These are phyloP conservation scores for Setaria viridis DNA, from an alignment of 202 grass and related monocot species.

Conservation along the genomic window DNA sequence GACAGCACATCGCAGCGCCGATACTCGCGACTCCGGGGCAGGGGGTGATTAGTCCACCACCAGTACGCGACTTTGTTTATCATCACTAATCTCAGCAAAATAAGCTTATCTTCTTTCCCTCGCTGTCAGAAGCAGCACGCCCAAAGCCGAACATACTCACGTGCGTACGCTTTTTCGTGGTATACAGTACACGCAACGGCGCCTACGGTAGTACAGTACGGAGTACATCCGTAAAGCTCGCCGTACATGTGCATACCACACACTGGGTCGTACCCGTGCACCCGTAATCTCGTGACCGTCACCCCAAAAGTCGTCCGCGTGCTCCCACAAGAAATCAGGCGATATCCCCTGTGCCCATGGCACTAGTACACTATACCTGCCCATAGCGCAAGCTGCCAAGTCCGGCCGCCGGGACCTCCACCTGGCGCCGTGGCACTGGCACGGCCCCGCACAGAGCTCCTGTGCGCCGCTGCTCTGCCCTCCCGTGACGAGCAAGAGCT, in stretches of 20 bases:
- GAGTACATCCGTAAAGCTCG: not conserved
- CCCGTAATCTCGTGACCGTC: conserved; percentile 10
- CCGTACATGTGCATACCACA: not conserved
- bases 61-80: not conserved
- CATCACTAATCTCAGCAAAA: not conserved
- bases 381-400: not conserved
- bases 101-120: not conserved
- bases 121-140: not conserved
- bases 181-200: not conserved
- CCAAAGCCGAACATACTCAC: not conserved
- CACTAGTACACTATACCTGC: too few relatives aligned
- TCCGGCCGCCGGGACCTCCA: not conserved
- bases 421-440: not conserved
- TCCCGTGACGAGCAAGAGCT: conserved; percentile 9
- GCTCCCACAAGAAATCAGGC: too few relatives aligned
- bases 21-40: not conserved
- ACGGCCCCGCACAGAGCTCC: not conserved
- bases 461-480: not conserved
- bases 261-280: not conserved
- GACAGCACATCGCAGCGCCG: not conserved
- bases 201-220: not conserved
- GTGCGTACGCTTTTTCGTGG: not conserved
- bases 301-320: not conserved
- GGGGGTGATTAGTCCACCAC: too few relatives aligned
- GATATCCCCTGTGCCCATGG: too few relatives aligned